phyloP scores from a whole-genome alignment of 345 rosid genomes.

The Euphorbia lathyris region DNA sequence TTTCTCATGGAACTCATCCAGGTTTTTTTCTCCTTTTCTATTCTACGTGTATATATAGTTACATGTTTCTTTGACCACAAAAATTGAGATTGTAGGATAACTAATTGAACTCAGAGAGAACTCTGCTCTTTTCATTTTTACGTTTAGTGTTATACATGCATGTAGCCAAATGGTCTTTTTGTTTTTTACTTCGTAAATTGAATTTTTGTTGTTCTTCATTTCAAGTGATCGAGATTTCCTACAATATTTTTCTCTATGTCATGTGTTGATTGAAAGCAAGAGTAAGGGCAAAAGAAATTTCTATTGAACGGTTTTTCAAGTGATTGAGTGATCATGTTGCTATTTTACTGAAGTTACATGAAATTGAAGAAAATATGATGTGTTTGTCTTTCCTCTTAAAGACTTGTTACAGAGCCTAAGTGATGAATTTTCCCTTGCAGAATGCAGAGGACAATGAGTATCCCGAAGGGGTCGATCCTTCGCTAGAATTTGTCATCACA shows the following conservation, averaged over 20 bases:
- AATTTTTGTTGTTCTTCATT: background rate
- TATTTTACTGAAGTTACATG: constrained; percentile 27
- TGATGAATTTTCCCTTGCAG: constrained; percentile 24
- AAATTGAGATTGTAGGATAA: background rate
- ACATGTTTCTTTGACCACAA: background rate
- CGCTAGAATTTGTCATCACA: constrained; percentile 68
- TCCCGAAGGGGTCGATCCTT: constrained; percentile 53
- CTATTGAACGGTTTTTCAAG: too few species aligned
- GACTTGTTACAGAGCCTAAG: background rate
- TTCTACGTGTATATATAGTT: background rate
- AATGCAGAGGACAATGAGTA: constrained; percentile 82
- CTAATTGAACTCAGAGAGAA: too few species aligned
- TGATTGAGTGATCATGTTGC: constrained; percentile 5
- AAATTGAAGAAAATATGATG: background rate
- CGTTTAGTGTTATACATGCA: too few species aligned
- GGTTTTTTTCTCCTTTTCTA: background rate
- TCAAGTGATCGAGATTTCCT: background rate
- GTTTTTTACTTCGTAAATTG: background rate
- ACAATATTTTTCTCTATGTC: background rate
- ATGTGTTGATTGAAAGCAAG: background rate
- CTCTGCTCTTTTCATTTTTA: too few species aligned
- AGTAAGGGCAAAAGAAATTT: background rate
- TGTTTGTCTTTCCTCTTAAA: background rate
- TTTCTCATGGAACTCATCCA: constrained; percentile 34
- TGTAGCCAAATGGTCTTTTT: too few species aligned